These are phyloP conservation scores for Xenosphaeropsis pyriputrescens DNA, from an alignment of 2,329 filamentous ascomycete genomes.

Conservation along the genomic window DNA sequence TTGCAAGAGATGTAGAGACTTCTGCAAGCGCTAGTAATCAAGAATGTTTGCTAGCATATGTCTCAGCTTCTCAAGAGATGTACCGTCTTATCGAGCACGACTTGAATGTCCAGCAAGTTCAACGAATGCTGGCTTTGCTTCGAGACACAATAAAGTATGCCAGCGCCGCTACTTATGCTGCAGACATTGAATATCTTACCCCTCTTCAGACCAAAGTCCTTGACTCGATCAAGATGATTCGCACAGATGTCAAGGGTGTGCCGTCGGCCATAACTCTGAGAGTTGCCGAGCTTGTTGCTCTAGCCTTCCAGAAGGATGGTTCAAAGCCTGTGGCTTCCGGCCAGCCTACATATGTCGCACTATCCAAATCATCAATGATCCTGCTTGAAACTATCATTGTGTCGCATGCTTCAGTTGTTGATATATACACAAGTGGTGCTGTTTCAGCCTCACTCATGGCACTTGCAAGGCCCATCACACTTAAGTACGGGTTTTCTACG, in stretches of 20 bases:
- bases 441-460: conserved; percentile 50
- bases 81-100: conserved; percentile 58
- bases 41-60: conserved; percentile 72
- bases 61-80: conserved; percentile 59
- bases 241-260: conserved; percentile 48
- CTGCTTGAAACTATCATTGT: conserved; percentile 48
- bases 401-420: conserved; percentile 41
- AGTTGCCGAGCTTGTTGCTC: conserved; percentile 53
- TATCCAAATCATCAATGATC: conserved; percentile 70
- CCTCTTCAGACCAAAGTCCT: conserved; percentile 57
- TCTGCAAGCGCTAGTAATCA: conserved; percentile 51
- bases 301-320: conserved; percentile 41
- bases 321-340: conserved; percentile 20
- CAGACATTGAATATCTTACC: conserved; percentile 60
- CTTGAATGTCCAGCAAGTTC: conserved; percentile 46
- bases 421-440: conserved; percentile 56
- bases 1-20: conserved; percentile 23
- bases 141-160: conserved; percentile 58
- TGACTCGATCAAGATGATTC: conserved; percentile 50
- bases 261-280: conserved; percentile 54
- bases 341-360: conserved; percentile 73
- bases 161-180: conserved; percentile 50
- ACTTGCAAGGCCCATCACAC: conserved; percentile 52
- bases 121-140: conserved; percentile 57
- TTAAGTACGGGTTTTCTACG: conserved; percentile 69